Percentiles rank a stretch among this genome's conserved stretches.
Evolutionary conservation across 768 basidiomycete species (phyloP).

Genomic region (Boletus pseudo-olivaceus): DNA sequence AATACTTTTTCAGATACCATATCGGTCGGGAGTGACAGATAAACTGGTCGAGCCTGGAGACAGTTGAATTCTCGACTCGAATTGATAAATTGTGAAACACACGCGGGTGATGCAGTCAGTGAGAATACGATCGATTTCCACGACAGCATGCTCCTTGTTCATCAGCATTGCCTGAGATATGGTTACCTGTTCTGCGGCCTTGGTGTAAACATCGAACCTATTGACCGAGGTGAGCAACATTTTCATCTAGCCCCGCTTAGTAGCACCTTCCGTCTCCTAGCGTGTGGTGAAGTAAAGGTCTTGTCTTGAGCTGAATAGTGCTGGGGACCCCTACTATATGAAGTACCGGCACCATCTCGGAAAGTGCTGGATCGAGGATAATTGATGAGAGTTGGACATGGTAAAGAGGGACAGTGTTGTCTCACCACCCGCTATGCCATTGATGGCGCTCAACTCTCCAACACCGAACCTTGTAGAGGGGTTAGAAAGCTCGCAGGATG

Average conservation of each 20-base stretch:
- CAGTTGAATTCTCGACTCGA: background rate
- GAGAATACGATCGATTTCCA: constrained; percentile 77
- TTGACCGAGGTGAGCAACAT: background rate
- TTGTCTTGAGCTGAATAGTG: constrained; percentile 64
- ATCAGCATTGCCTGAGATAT: constrained; percentile 60
- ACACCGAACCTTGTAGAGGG: constrained; percentile 68
- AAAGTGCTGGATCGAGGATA: constrained; percentile 57
- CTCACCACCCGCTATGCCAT: constrained; percentile 75
- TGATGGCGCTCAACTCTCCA: constrained; percentile 87
- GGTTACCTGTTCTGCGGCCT: constrained; percentile 74
- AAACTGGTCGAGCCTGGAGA: constrained; percentile 75
- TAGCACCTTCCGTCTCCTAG: constrained; percentile 73
- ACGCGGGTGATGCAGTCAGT: constrained; percentile 61
- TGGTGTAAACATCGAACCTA: constrained; percentile 77
- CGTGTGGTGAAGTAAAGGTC: constrained; percentile 83
- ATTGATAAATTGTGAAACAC: constrained; percentile 5
- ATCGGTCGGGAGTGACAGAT: constrained; percentile 84
- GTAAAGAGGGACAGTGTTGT: background rate
- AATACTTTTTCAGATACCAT: constrained; percentile 69
- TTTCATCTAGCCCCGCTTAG: background rate
- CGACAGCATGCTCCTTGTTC: constrained; percentile 50
- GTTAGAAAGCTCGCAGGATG: background rate
- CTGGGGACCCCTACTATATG: constrained; percentile 85
- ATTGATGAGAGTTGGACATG: constrained; percentile 5
- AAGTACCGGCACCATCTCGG: constrained; percentile 87